A percentile compares a stretch with the other conserved stretches of the same genome.
Conservation (phyloP, 2,329 filamentous ascomycete species). For the Penicillium sp. region DNA sequence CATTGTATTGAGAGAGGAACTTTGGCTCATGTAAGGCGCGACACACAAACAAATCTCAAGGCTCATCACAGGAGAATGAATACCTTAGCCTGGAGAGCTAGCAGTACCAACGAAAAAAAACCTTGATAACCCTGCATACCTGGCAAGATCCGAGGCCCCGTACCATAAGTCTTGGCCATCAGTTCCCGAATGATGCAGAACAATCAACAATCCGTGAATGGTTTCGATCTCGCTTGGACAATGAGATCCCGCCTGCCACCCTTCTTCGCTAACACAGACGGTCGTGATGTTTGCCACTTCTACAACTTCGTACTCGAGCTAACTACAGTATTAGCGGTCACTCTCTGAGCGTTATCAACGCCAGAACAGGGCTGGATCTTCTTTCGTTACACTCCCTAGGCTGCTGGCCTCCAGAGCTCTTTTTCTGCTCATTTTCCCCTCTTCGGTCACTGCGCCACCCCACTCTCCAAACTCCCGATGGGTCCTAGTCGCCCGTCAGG, state of each 20-base stretch:
- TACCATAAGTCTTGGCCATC: conserved; percentile 2
- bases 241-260: neutral
- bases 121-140: conserved; percentile 11
- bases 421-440: conserved; percentile 4
- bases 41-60: neutral
- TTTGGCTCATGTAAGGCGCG: neutral
- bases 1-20: neutral
- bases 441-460: neutral
- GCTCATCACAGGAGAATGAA: too few relatives aligned
- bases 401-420: conserved; percentile 16
- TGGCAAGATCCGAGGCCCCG: conserved; percentile 8
- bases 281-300: neutral
- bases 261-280: neutral
- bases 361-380: conserved; percentile 22
- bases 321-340: conserved; percentile 15
- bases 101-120: neutral
- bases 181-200: neutral
- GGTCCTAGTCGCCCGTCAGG: conserved; percentile 3
- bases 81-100: neutral
- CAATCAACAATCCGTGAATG: neutral
- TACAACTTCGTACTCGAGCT: neutral
- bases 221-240: neutral
- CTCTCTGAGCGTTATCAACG: conserved; percentile 21
- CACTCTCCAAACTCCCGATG: conserved; percentile 18
- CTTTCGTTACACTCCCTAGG: conserved; percentile 13